A percentile compares a stretch with the other conserved stretches of the same genome.
Conservation (phyloP, 2,329 filamentous ascomycete genomes). For the Paraphaeosphaeria sporulosa region DNA sequence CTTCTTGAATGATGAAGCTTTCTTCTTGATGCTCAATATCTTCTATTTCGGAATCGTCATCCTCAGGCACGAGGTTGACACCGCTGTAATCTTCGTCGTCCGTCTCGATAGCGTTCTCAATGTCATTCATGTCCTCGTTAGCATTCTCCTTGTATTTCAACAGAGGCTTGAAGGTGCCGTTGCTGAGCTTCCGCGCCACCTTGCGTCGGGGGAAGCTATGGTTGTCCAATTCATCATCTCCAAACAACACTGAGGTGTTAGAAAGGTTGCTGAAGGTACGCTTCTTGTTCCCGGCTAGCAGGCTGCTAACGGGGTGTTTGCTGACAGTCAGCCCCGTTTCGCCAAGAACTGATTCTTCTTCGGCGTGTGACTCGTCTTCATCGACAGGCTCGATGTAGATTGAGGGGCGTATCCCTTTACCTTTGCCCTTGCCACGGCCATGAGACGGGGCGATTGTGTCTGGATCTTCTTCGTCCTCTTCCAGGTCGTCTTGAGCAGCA, state of each 20-base stretch:
- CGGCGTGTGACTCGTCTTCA: conserved; percentile 39
- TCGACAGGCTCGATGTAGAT: conserved; percentile 46
- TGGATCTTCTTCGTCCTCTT: conserved; percentile 46
- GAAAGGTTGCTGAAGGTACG: conserved; percentile 51
- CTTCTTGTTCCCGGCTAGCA: conserved; percentile 45
- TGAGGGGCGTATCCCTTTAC: conserved; percentile 46
- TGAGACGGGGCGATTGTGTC: conserved; percentile 45
- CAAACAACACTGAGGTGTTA: conserved; percentile 47
- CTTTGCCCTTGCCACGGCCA: conserved; percentile 42
- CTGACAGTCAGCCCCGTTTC: conserved; percentile 40
- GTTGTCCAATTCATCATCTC: conserved; percentile 42
- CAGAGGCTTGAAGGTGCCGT: conserved; percentile 41
- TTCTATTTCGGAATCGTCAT: conserved; percentile 78
- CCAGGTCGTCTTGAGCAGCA: conserved; percentile 36
- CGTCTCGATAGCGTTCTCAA: conserved; percentile 48
- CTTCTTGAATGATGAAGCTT: conserved; percentile 68
- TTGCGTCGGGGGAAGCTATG: conserved; percentile 48
- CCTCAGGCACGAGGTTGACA: conserved; percentile 79
- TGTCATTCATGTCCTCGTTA: conserved; percentile 25
- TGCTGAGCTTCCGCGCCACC: conserved; percentile 47
- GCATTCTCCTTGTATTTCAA: conserved; percentile 44
- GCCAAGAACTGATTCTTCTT: conserved; percentile 37
- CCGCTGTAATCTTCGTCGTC: conserved; percentile 68
- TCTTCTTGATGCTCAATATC: conserved; percentile 82
- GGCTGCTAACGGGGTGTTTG: conserved; percentile 39